Conservation (phyloP, 2,329 filamentous ascomycete genomes). For the Aspergillus piperis region DNA sequence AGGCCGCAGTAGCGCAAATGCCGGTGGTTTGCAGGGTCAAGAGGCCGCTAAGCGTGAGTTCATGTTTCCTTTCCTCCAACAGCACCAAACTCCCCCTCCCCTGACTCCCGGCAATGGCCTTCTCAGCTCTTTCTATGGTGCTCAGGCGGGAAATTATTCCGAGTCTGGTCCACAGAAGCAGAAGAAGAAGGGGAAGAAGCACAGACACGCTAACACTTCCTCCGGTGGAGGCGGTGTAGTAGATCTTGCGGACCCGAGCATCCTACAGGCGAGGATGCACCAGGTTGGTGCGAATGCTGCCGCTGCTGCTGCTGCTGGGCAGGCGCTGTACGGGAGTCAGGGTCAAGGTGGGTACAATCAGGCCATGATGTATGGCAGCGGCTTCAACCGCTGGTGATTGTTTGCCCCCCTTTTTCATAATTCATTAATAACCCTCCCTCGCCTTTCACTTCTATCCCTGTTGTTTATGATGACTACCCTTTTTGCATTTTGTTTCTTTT, state of each 20-base stretch:
- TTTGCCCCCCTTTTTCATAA: slow-evolving; percentile 24
- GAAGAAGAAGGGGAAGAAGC: slow-evolving; percentile 99
- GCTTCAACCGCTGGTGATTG: slow-evolving; percentile 67
- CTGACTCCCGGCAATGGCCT: slow-evolving; percentile 90
- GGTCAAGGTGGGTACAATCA: slow-evolving; percentile 88
- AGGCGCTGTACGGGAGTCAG: slow-evolving; percentile 87
- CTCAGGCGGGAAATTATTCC: slow-evolving; percentile 82
- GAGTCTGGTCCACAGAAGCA: slow-evolving; percentile 88
- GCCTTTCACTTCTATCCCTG: slow-evolving; percentile 17
- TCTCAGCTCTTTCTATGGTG: slow-evolving; percentile 87
- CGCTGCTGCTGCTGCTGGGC: slow-evolving; percentile 65
- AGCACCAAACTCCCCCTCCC: slow-evolving; percentile 83
- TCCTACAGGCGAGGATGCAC: slow-evolving; percentile 96
- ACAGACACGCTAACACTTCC: slow-evolving; percentile 99
- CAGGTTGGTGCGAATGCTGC: slow-evolving; percentile 72
- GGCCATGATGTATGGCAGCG: slow-evolving; percentile 75
- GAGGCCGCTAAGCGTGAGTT: slow-evolving; percentile 98
- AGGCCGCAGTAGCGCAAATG: slow-evolving; percentile 60
- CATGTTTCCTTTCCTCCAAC: slow-evolving; percentile 88
- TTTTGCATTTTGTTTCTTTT: slow-evolving; percentile 29
- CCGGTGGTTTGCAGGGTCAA: slow-evolving; percentile 69
- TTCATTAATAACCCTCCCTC: slow-evolving; percentile 25
- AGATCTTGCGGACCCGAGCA: slow-evolving; percentile 99
- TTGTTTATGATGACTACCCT: slow-evolving; percentile 26
- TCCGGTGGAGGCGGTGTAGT: slow-evolving; percentile 99